Base-by-base conservation (phyloP, 345 rosid genomes). In the Brassica carinata region DNA sequence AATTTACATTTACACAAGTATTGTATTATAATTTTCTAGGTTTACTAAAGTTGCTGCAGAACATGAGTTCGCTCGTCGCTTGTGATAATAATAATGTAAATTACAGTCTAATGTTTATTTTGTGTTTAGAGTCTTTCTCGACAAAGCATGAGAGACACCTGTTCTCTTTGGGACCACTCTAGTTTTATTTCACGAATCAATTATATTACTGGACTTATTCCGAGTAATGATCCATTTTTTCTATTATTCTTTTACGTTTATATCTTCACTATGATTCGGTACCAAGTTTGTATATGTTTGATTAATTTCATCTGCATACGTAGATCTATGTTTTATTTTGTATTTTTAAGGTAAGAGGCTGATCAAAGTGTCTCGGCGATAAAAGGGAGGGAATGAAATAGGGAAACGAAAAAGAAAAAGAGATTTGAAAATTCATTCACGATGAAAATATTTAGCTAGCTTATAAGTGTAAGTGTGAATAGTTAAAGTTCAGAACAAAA, bases 131-230 rank as follows among this genome's bases (percentile, higher is more conserved):
- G 80, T 70, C 59, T 27, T 76, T 57, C 67, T 80, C 80, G 80
- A 75, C 77, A 76, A 81, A 76, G 77, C 84, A 81, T 80, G 80
- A 80, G 68, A 64, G 79, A 80, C 83, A 80, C 83, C 76, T 80
- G 83, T 75, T 79, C 62, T 29, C 40, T 40, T 71, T 76, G 73
- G 84, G 81, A 81, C 84, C 84, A 81, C 64, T 76, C 77, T 71
- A 9, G 72, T 55, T 76, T 71, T 64, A 19, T 38, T 74, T 67
- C 72, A 64, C 48, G 27, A 62, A 53, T 48, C 15, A 71, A 33
- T 65, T 33, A 31, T 15, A 30, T 51, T 26, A 75, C 10, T 75
- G 76, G 63, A 73, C 59, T 13, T 62, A 23, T 74, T 68, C 58
- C 75, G 2, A 69, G 72, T 64, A 80, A 53, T 75, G 40, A 67